Base-by-base conservation (phyloP, 2,329 filamentous ascomycete species). In the Hymenoscyphus repandus region DNA sequence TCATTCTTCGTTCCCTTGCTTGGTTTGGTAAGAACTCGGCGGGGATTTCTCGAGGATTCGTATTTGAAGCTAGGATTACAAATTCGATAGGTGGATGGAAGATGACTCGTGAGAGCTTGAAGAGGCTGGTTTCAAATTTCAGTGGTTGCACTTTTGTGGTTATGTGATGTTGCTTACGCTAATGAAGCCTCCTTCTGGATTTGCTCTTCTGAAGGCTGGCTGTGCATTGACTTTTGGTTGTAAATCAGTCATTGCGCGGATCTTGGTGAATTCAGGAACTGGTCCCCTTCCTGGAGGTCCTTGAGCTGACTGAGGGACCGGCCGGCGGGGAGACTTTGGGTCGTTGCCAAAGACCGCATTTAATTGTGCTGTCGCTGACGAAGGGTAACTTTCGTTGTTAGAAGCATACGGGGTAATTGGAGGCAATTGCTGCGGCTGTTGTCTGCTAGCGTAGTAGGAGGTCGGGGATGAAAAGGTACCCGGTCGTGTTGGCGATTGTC, bases 1-100 rank as follows among this genome's bases (percentile, higher is more conserved):
- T 99, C 93, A 65, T 99, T 99, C 78, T 99, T 99, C 56, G 88
- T 82, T 12, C 93, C 93, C 72, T 99, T 99, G 79, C 93, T 97
- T 6, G 93, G 93, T 70, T 99, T 99, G 13, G 93, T 99, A 59
- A 99, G 78, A 45, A 99, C 93, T 68, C 93, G 82, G 55, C 93
- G 87, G 36, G 93, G 93, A 66, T 99, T 99, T 59, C 93, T 83
- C 48, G 93, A 96, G 13, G 93, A 96, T 68, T 99, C 93, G 72
- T 99, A 99, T 74, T 99, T 96, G 78, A 99, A 99, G 63, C 81
- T 85, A 2, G 91, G 91, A 68, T 99, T 99, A 75, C 93, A 99
- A 69, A 99, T 97, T 62, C 93, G 87, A 73, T 99, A 99, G 1
- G 93, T 97, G 5, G 91, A 86, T 13, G 93, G 92, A 17, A 99